These are phyloP conservation scores for Furculomyces boomerangus DNA, from an alignment of 371 early-diverging fungal genomes.

Conservation along the genomic window DNA sequence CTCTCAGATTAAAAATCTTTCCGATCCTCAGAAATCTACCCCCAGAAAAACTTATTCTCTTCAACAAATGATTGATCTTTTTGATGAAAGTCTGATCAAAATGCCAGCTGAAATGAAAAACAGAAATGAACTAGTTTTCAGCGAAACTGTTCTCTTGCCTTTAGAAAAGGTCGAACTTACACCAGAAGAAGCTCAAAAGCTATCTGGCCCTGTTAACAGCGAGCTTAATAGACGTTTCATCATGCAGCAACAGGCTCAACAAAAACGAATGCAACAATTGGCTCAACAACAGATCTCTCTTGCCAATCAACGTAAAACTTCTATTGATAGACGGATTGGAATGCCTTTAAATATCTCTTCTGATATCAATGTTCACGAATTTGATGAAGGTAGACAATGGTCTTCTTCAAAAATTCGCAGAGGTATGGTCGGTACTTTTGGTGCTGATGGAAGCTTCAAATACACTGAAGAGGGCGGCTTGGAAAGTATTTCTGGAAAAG, in stretches of 20 bases:
- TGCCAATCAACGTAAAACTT: not conserved
- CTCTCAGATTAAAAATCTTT: not conserved
- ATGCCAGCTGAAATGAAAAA: conserved; percentile 1
- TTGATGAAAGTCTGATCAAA: not conserved
- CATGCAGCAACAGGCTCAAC: conserved; percentile 5
- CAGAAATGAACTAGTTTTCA: not conserved
- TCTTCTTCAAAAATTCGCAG: conserved; percentile 20
- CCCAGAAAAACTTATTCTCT: not conserved
- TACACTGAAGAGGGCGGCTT: conserved; percentile 21
- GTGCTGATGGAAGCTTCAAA: conserved; percentile 42
- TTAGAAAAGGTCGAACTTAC: not conserved
- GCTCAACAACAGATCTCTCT: not conserved
- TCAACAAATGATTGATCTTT: conserved; percentile 2
- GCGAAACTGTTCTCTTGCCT: not conserved
- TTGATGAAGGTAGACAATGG: conserved; percentile 8
- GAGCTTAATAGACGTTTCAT: conserved; percentile 5
- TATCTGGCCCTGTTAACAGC: conserved; percentile 4
- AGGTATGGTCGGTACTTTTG: conserved; percentile 34
- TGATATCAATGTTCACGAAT: conserved; percentile 1
- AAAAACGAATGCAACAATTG: conserved; percentile 4
- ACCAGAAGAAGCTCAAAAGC: not conserved
- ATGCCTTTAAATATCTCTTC: not conserved
- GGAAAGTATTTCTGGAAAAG: conserved; percentile 2
- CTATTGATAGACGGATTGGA: conserved; percentile 1
- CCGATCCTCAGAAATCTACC: not conserved